phyloP scores from a whole-genome alignment of 2,329 filamentous ascomycete species.

The Ciborinia camelliae region DNA sequence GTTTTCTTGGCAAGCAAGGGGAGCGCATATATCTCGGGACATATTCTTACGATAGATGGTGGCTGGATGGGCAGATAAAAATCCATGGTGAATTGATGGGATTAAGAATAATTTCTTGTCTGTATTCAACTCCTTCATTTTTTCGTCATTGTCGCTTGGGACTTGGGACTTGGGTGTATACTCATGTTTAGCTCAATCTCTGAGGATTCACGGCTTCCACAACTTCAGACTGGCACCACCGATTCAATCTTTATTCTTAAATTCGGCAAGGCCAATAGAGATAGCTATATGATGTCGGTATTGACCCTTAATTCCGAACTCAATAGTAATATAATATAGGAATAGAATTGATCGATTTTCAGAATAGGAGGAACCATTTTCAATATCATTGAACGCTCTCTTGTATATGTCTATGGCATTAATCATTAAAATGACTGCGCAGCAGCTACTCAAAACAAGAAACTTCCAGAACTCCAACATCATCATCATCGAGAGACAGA shows the following conservation, averaged over 20 bases:
- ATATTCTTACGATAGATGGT: constrained; percentile 80
- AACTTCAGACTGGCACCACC: background rate
- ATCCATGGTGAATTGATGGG: background rate
- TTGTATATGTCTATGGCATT: background rate
- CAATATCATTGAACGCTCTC: background rate
- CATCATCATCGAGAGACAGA: background rate
- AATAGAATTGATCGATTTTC: background rate
- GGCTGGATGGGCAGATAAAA: constrained; percentile 84
- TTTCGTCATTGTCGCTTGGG: background rate
- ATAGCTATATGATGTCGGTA: background rate
- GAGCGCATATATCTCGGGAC: constrained; percentile 79
- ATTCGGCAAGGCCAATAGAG: background rate
- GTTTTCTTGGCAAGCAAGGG: constrained; percentile 74
- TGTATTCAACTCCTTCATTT: background rate
- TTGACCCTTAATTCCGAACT: too few species aligned
- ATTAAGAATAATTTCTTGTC: background rate
- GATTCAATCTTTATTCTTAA: background rate
- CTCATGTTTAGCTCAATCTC: background rate
- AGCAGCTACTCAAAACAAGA: background rate
- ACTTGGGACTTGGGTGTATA: background rate
- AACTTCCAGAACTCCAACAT: background rate
- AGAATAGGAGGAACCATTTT: background rate
- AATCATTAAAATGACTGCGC: background rate
- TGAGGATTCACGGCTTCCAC: background rate
- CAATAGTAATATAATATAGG: background rate